Evolutionary conservation across 495 filamentous ascomycete species (phyloP), one percentile per base, ranked within the genome.

Genomic region (Penicillium fimorum): DNA sequence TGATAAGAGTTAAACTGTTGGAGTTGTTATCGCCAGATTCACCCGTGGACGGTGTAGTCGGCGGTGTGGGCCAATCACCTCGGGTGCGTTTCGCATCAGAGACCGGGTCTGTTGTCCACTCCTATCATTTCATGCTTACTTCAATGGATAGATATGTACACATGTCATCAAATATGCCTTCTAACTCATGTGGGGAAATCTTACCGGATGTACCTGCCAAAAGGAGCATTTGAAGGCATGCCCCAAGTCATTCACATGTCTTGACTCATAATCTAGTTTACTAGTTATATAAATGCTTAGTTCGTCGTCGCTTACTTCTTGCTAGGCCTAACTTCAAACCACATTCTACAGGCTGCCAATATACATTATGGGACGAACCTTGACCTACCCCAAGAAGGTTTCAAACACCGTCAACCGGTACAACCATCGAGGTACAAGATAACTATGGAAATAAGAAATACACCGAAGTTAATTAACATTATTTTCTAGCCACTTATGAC

Each of bases 381-480:
- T 90, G 27, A 80, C 84, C 50, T 92, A 92, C 53, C 88, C 89
- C 27, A 86, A 83, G 62, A 76, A 79, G 53, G 63, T 76, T 22
- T 79, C 78, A 54, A 92, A 87, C 72, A 93, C 84, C 27, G 83
- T 91, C 48, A 89, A 89, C 62, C 83, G 89, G 18, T 82, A 87
- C 55, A 81, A 83, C 60, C 72, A 84, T 57, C 79, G 84, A 71
- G 89, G 89, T 90, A 71, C 33, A 53, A 10, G 30, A 13, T n/a
- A 33, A 33, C 42, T 25, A 18, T 37, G 5, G 5, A 42, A 10
- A 17, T 27, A n/a, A 8, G 5, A 42, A 8, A 17, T 27, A n/a
- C 13, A 53, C 32, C 32, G 57, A 20, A 22, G 47, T 45, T 56
- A 53, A 30, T 35, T 54, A 24, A 57, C 53, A 57, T 61, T 40